phyloP scores from a whole-genome alignment of 208 protist species.

The Novymonas esmeraldas region DNA sequence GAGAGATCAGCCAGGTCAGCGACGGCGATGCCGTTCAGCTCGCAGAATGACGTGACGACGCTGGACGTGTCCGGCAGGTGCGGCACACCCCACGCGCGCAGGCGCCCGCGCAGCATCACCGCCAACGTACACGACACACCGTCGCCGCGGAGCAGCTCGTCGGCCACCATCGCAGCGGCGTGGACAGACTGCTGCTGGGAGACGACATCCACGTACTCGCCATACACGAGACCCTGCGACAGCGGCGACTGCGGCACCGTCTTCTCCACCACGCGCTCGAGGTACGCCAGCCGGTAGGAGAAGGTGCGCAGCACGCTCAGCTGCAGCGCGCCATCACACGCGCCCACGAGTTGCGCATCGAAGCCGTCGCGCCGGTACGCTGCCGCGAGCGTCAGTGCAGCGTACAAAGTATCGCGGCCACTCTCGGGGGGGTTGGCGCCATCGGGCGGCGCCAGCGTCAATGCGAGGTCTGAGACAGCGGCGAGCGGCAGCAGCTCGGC shows the following conservation, averaged over 20 bases:
- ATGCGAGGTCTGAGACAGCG: conserved; percentile 61
- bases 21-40: conserved; percentile 15
- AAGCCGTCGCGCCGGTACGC: conserved; percentile 35
- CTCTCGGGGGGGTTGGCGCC: conserved; percentile 30
- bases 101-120: conserved; percentile 32
- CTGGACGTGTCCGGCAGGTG: not conserved
- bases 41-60: conserved; percentile 8
- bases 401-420: conserved; percentile 39
- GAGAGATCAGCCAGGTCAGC: conserved; percentile 29
- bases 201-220: conserved; percentile 47
- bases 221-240: conserved; percentile 45
- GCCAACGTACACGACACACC: conserved; percentile 28
- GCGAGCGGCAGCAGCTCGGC: conserved; percentile 56
- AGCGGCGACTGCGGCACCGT: conserved; percentile 32
- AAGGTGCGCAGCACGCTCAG: conserved; percentile 63
- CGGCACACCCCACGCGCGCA: conserved; percentile 14
- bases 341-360: conserved; percentile 31
- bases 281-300: conserved; percentile 33
- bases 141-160: conserved; percentile 17
- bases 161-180: conserved; percentile 21
- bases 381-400: conserved; percentile 38
- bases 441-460: conserved; percentile 37
- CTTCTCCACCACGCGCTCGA: conserved; percentile 65
- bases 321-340: conserved; percentile 47
- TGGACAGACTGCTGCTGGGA: conserved; percentile 38